Base-by-base conservation (phyloP, 2,329 filamentous ascomycete genomes). In the Pseudogymnoascus sp. region DNA sequence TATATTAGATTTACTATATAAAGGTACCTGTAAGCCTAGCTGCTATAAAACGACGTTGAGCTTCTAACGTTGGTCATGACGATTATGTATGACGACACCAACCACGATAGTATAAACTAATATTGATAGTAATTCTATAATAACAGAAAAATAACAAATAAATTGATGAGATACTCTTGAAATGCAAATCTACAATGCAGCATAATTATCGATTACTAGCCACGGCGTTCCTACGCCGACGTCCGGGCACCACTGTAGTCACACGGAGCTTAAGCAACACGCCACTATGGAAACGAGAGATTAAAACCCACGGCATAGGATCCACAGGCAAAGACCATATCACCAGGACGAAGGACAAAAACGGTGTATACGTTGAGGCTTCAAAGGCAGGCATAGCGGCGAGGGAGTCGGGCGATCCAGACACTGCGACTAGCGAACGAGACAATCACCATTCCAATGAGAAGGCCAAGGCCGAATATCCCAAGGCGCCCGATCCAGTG, bases 401-500 rank as follows among this genome's bases (percentile, higher is more conserved):
- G n/a, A 61, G 39, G 16, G 39, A 61, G 18, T 26, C 34, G 10
- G 59, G 59, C 34, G 39, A 61, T 40, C 36, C 21, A 10, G 68
- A 69, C 2, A 57, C 67, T 54, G 26, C 61, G 1, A 63, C 63
- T 2, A 62, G 62, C 5, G 66, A 68, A 40, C 57, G 29, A 10
- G 69, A 69, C 36, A 42, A 16, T 10, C 62, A 68, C 18, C 68
- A 68, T 57, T 65, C 66, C 42, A 68, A 73, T 47, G 69, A 74
- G 68, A 76, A 76, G 69, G 75, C 77, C 2, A 79, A 81, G 70
- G 65, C 77, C 66, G 79, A 81, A 61, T 73, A 78, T 72, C 80
- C 80, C 1, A 75, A 80, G 65, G 79, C 79, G n/a, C 80, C 80
- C 1, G 76, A 75, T 67, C 80, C 78, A 11, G 73, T 82, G 11